phyloP scores from a whole-genome alignment of 1,284 basidiomycete genomes.

The Takashimella koratensis region DNA sequence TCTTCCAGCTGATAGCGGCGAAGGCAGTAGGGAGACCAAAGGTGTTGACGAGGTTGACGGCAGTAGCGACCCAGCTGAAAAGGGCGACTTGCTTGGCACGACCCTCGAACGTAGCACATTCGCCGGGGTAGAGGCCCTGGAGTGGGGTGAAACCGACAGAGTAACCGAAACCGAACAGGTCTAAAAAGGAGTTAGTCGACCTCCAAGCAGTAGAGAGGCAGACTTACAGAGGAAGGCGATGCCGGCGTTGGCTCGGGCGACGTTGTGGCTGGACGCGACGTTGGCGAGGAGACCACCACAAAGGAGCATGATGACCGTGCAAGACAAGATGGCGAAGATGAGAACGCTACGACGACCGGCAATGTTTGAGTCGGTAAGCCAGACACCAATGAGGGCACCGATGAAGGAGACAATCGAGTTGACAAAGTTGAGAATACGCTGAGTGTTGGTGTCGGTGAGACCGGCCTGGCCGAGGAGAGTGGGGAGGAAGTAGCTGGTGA shows the following conservation, averaged over 20 bases:
- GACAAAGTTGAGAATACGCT: constrained; percentile 32
- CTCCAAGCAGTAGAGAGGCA: too few species aligned
- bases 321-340: constrained; percentile 21
- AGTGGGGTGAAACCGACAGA: constrained; percentile 59
- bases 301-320: constrained; percentile 27
- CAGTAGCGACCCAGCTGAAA: constrained; percentile 18
- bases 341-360: constrained; percentile 32
- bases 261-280: constrained; percentile 17
- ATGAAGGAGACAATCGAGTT: constrained; percentile 26
- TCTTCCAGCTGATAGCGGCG: constrained; percentile 25
- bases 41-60: constrained; percentile 31
- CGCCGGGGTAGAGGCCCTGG: constrained; percentile 58
- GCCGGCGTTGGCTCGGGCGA: constrained; percentile 19
- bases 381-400: constrained; percentile 29
- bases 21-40: constrained; percentile 36
- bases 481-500: constrained; percentile 48
- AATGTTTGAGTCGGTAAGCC: constrained; percentile 23
- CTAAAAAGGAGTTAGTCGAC: constrained; percentile 3
- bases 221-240: constrained; percentile 10
- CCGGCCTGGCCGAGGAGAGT: constrained; percentile 26
- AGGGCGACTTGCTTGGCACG: constrained; percentile 54
- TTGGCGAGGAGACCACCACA: constrained; percentile 26
- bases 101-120: constrained; percentile 55
- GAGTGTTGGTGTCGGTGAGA: constrained; percentile 22
- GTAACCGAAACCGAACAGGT: constrained; percentile 19